phyloP scores from a whole-genome alignment of 1,284 basidiomycete genomes.

The Cystobasidiaceae sp. region DNA sequence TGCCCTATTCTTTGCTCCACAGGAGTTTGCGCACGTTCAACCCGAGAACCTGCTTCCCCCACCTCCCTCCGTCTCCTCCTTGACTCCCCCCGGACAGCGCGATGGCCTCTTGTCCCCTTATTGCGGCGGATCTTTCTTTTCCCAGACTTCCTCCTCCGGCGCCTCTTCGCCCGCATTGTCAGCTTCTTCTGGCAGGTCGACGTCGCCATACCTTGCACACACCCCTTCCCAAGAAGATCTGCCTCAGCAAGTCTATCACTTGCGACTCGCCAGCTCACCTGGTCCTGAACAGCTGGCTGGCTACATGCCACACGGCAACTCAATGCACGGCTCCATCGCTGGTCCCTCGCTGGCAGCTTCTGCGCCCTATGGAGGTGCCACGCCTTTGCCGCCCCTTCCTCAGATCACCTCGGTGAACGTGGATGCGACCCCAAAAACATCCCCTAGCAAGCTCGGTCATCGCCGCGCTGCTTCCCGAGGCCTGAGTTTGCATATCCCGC shows the following conservation, averaged over 20 bases:
- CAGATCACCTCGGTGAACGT: conserved; percentile 35
- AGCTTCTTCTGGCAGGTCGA: conserved; percentile 17
- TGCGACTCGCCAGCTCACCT: conserved; percentile 41
- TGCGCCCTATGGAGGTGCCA: background rate
- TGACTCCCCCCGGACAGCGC: conserved; percentile 32
- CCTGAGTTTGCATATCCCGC: conserved; percentile 20
- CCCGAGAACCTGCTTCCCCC: conserved; percentile 17
- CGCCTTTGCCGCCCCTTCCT: conserved; percentile 1
- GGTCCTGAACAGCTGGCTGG: background rate
- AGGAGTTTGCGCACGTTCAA: conserved; percentile 22
- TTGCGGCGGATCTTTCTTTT: conserved; percentile 20
- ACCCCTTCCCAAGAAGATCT: conserved; percentile 46
- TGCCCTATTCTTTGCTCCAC: conserved; percentile 35
- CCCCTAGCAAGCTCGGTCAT: conserved; percentile 28
- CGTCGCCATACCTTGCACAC: conserved; percentile 40
- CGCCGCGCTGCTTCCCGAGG: conserved; percentile 20
- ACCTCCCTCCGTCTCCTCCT: background rate
- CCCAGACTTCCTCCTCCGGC: conserved; percentile 10
- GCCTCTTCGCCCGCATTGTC: conserved; percentile 28
- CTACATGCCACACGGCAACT: conserved; percentile 3
- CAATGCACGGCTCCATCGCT: conserved; percentile 32
- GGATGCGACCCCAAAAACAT: conserved; percentile 14
- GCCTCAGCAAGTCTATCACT: conserved; percentile 48
- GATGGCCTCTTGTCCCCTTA: conserved; percentile 36
- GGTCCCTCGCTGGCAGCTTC: conserved; percentile 29